These are phyloP conservation scores for Boletellus deceptivus DNA, from an alignment of 1,284 basidiomycete genomes.

Conservation along the genomic window DNA sequence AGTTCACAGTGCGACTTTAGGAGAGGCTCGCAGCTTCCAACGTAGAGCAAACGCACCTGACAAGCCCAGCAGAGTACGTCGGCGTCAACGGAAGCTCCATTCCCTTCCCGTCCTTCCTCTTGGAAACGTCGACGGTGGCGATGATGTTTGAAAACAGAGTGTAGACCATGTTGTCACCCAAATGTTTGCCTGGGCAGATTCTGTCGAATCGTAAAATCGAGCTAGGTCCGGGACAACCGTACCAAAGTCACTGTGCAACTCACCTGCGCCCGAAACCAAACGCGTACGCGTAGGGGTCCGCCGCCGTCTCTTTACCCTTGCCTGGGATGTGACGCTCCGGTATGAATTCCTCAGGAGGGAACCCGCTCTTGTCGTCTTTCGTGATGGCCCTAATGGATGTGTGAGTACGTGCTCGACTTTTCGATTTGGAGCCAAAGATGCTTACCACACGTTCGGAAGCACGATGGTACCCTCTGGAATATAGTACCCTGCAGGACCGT, in stretches of 20 bases:
- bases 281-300: slow-evolving; percentile 16
- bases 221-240: not conserved
- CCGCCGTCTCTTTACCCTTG: slow-evolving; percentile 9
- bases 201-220: slow-evolving; percentile 2
- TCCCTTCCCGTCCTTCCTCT: slow-evolving; percentile 7
- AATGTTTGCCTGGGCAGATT: slow-evolving; percentile 19
- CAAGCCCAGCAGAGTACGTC: slow-evolving; percentile 10
- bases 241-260: not conserved
- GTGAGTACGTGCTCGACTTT: not conserved
- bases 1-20: not conserved
- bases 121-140: slow-evolving; percentile 16
- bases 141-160: slow-evolving; percentile 18
- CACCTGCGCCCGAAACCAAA: slow-evolving; percentile 22
- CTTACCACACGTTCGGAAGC: slow-evolving; percentile 37
- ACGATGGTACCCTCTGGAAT: slow-evolving; percentile 34
- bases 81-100: slow-evolving; percentile 8
- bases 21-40: not conserved
- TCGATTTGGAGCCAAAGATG: not conserved
- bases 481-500: slow-evolving; percentile 19
- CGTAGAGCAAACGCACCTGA: slow-evolving; percentile 11
- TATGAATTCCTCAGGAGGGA: slow-evolving; percentile 16
- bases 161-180: slow-evolving; percentile 21
- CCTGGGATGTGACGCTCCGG: slow-evolving; percentile 14
- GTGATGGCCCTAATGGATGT: slow-evolving; percentile 15
- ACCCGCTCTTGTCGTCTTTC: slow-evolving; percentile 20